Conservation (phyloP, 169 alveolate species). For the Eimeria mitis region DNA sequence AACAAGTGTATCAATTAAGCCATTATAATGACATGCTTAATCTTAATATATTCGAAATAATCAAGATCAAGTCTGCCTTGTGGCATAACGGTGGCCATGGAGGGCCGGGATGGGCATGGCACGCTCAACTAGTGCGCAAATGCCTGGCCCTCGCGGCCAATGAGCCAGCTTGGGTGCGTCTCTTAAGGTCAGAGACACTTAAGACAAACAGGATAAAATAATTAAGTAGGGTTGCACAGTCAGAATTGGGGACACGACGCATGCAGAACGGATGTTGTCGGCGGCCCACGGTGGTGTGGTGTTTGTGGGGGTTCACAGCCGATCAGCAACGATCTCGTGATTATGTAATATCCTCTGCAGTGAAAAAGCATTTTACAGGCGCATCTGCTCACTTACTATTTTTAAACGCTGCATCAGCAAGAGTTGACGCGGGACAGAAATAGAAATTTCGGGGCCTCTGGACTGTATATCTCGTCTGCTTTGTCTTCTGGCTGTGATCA, state of each 20-base stretch:
- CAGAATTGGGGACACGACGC: slow-evolving; percentile 30
- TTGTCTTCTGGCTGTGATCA: not conserved
- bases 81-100: slow-evolving; percentile 34
- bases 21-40: slow-evolving; percentile 25
- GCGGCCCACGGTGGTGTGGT: slow-evolving; percentile 79
- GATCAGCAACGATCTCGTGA: slow-evolving; percentile 26
- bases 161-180: slow-evolving; percentile 50
- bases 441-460: not conserved
- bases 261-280: slow-evolving; percentile 52
- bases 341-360: not conserved
- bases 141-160: slow-evolving; percentile 60
- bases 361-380: not conserved
- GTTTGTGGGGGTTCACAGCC: slow-evolving; percentile 77
- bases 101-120: slow-evolving; percentile 48
- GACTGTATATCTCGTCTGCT: not conserved
- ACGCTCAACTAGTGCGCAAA: slow-evolving; percentile 64
- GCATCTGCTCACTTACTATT: not conserved
- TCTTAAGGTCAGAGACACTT: slow-evolving; percentile 16
- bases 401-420: slow-evolving; percentile 5
- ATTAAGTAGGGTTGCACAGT: not conserved
- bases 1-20: slow-evolving; percentile 1
- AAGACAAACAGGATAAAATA: not conserved
- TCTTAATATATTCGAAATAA: not conserved
- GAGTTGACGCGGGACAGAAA: not conserved
- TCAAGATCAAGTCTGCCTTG: not conserved